Conservation (phyloP, 495 filamentous ascomycete species). For the Aspergillus carlsbadensis region DNA sequence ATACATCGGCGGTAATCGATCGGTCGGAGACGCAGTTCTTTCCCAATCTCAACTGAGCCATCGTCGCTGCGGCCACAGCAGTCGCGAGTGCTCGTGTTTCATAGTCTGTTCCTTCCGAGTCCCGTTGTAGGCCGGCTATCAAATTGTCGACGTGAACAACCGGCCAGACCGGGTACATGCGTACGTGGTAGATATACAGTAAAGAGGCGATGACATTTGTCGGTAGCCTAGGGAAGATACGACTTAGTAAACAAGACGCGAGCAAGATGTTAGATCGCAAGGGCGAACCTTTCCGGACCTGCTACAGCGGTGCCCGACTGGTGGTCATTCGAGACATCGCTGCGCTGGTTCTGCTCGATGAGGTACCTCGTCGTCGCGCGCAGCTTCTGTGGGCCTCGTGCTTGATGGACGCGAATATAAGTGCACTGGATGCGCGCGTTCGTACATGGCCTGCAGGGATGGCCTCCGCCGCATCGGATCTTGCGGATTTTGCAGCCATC, state of each 20-base stretch:
- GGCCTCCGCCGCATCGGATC: conserved; percentile 26
- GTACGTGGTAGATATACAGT: conserved; percentile 41
- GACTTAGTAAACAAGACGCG: background rate
- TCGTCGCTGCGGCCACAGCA: conserved; percentile 43
- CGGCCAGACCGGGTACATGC: conserved; percentile 51
- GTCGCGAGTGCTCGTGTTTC: conserved; percentile 42
- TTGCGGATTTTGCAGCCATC: conserved; percentile 36
- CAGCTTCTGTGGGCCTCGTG: conserved; percentile 35
- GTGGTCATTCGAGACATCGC: background rate
- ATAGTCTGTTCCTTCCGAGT: conserved; percentile 26
- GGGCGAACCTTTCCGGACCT: background rate
- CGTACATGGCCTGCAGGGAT: conserved; percentile 30
- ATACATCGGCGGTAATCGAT: conserved; percentile 23
- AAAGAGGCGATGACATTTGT: conserved; percentile 19
- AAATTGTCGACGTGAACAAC: conserved; percentile 42
- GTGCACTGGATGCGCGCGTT: conserved; percentile 39
- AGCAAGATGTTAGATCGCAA: background rate
- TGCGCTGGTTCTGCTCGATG: conserved; percentile 14
- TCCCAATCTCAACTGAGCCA: conserved; percentile 43
- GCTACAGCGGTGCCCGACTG: background rate
- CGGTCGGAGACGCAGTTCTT: conserved; percentile 17
- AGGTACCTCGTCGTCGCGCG: conserved; percentile 28
- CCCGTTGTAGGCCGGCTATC: conserved; percentile 30
- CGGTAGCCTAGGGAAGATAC: background rate
- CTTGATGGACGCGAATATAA: conserved; percentile 32